phyloP scores from a whole-genome alignment of 306 rosid genomes.

The Dicorynia guianensis region DNA sequence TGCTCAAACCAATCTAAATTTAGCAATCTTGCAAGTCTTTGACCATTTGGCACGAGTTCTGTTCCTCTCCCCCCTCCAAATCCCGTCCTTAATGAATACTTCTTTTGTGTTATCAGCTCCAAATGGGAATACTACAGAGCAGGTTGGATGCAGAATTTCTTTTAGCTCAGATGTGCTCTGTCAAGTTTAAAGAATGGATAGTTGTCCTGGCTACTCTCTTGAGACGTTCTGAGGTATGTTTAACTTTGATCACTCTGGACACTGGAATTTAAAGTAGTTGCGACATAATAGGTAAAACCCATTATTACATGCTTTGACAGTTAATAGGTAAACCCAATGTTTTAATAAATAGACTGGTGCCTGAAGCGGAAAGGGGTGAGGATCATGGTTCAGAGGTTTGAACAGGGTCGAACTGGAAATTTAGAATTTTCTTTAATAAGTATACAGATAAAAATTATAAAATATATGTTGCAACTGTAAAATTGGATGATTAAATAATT shows the following conservation, averaged over 20 bases:
- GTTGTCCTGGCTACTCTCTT: slow-evolving; percentile 94
- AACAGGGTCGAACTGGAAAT: too few species aligned
- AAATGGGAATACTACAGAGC: slow-evolving; percentile 86
- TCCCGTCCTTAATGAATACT: slow-evolving; percentile 20
- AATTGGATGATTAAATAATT: too few species aligned
- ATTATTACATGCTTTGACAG: neutral
- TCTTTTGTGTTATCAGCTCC: slow-evolving; percentile 73
- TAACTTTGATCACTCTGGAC: slow-evolving; percentile 29
- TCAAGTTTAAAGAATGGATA: slow-evolving; percentile 98
- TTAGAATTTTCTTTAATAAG: too few species aligned
- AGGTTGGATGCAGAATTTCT: slow-evolving; percentile 97
- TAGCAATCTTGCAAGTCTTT: slow-evolving; percentile 13
- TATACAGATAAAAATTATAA: too few species aligned
- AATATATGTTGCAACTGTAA: too few species aligned
- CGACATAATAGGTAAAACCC: slow-evolving; percentile 2
- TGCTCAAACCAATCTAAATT: slow-evolving; percentile 19
- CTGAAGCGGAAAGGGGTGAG: too few species aligned
- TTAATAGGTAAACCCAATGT: too few species aligned
- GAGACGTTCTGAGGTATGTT: slow-evolving; percentile 84
- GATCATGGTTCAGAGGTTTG: too few species aligned
- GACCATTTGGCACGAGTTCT: slow-evolving; percentile 26
- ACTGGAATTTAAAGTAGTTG: slow-evolving; percentile 26
- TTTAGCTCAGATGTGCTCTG: slow-evolving; percentile 94
- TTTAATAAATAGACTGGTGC: too few species aligned
- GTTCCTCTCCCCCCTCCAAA: too few species aligned